These are phyloP conservation scores for Magnusiomyces ingens DNA, from an alignment of 1,139 yeast species.

Conservation along the genomic window DNA sequence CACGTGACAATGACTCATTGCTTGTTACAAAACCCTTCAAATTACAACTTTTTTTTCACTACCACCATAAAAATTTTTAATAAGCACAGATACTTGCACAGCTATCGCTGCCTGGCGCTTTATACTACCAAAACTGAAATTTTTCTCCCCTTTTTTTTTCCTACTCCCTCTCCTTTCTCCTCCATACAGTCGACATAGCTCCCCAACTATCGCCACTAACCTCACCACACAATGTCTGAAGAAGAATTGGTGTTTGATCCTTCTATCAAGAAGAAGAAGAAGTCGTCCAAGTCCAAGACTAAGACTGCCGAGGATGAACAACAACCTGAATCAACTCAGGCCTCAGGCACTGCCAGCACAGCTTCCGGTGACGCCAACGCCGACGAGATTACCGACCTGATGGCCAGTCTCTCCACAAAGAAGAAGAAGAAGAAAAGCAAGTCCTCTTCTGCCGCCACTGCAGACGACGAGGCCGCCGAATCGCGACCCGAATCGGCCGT, in stretches of 20 bases:
- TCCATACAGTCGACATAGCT: background rate
- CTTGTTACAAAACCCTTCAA: background rate
- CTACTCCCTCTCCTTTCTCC: background rate
- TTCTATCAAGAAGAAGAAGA: constrained; percentile 62
- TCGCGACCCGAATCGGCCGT: constrained; percentile 28
- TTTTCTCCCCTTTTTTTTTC: background rate
- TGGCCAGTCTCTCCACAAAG: constrained; percentile 45
- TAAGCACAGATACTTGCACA: too few relatives aligned
- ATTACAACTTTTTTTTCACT: background rate
- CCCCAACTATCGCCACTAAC: background rate
- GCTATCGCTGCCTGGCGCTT: too few relatives aligned
- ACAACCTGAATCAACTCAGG: constrained; percentile 40
- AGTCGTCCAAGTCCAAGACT: constrained; percentile 40
- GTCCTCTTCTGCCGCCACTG: constrained; percentile 34
- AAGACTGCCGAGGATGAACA: constrained; percentile 36
- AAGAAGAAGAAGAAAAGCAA: constrained; percentile 39
- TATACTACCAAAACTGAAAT: too few relatives aligned
- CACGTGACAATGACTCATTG: too few relatives aligned
- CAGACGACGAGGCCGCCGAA: constrained; percentile 42
- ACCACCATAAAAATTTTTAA: background rate
- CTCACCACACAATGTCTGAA: constrained; percentile 12
- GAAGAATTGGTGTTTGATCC: constrained; percentile 24
- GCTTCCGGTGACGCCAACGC: constrained; percentile 26
- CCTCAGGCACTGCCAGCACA: constrained; percentile 33
- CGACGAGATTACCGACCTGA: constrained; percentile 37